Evolutionary conservation across 2,329 filamentous ascomycete species (phyloP).

Genomic region (Fragosphaeria purpurea): DNA sequence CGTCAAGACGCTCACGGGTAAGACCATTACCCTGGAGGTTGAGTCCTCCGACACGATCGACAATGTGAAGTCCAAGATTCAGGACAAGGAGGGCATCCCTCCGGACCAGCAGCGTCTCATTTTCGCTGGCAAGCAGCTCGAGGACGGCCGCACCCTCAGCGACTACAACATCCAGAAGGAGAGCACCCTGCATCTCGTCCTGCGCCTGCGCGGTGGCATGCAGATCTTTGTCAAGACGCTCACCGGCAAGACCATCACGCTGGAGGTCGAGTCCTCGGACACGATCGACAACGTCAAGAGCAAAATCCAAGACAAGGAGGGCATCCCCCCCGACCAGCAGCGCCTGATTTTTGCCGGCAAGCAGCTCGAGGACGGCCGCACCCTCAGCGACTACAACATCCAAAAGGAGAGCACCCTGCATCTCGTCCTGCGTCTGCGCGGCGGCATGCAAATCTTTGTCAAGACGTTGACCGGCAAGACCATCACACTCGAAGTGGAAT

Average conservation of each 20-base stretch:
- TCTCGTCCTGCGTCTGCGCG: conserved; percentile 75
- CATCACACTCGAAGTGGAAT: conserved; percentile 85
- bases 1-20: conserved; percentile 92
- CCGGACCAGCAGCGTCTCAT: conserved; percentile 88
- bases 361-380: conserved; percentile 90
- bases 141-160: conserved; percentile 53
- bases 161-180: conserved; percentile 76
- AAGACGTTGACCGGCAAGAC: conserved; percentile 89
- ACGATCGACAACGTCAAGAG: conserved; percentile 95
- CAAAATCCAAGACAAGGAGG: conserved; percentile 97
- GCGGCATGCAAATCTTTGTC: conserved; percentile 84
- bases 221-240: conserved; percentile 74
- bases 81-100: conserved; percentile 84
- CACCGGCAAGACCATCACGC: conserved; percentile 89
- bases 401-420: conserved; percentile 87
- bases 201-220: conserved; percentile 59
- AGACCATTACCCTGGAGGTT: conserved; percentile 76
- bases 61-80: conserved; percentile 83
- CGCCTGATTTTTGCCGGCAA: conserved; percentile 94
- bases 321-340: conserved; percentile 92
- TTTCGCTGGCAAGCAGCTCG: conserved; percentile 52
- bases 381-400: conserved; percentile 87
- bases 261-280: conserved; percentile 80
- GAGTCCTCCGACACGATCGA: conserved; percentile 88
- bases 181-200: conserved; percentile 64